Conservation (phyloP, 2,329 filamentous ascomycete species). For the Aureobasidium lini region DNA sequence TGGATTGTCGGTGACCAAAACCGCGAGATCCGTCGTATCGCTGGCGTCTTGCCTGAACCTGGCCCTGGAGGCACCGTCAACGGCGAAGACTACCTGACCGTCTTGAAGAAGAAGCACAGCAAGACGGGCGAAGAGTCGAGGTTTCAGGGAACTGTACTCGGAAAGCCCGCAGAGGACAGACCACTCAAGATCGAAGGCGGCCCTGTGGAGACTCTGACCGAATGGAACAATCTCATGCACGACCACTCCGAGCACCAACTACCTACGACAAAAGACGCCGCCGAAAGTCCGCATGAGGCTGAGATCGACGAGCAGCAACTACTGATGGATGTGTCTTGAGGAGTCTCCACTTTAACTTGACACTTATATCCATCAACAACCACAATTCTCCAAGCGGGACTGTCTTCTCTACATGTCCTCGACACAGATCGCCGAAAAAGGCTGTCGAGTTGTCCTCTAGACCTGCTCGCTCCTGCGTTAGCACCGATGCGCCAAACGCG, state of each 20-base stretch:
- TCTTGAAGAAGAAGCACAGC: constrained; percentile 85
- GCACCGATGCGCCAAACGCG: no score
- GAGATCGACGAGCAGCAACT: constrained; percentile 9
- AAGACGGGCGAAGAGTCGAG: constrained; percentile 82
- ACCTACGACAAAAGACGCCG: constrained; percentile 1
- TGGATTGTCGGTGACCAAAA: constrained; percentile 73
- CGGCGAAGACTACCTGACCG: constrained; percentile 41
- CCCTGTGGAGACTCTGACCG: constrained; percentile 55
- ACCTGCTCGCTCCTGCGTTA: no score
- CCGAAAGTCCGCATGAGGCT: constrained; percentile 9
- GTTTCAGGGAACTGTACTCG: constrained; percentile 77
- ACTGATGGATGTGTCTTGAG: constrained; percentile 11
- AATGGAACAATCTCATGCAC: constrained; percentile 45
- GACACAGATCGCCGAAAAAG: no score
- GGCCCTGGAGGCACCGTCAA: constrained; percentile 43
- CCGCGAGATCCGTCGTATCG: constrained; percentile 73
- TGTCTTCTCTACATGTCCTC: no score
- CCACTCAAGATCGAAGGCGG: constrained; percentile 75
- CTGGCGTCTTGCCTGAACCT: constrained; percentile 51
- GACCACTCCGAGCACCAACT: constrained; percentile 10
- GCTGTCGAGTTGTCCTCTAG: no score
- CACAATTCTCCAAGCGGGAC: neutral
- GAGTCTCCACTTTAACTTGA: neutral
- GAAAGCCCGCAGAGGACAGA: constrained; percentile 62
- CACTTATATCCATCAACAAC: neutral